phyloP scores from a whole-genome alignment of 495 filamentous ascomycete genomes.

The Platismatia glauca region DNA sequence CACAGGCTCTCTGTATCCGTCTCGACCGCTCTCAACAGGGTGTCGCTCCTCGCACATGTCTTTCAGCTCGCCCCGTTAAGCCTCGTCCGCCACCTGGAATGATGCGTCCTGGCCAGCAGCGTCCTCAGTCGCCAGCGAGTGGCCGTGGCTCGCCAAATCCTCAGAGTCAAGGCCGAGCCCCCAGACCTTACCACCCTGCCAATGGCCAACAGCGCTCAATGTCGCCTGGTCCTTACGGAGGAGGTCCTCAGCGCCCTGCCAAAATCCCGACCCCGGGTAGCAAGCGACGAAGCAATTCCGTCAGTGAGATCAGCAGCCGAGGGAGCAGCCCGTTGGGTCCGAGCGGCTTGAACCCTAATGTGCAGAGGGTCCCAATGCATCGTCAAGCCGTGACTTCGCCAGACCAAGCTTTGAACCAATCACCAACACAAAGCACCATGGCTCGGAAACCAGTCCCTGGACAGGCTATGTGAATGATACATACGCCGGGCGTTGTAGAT shows the following conservation, averaged over 20 bases:
- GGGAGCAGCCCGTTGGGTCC: conserved; percentile 46
- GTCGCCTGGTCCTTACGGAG: conserved; percentile 47
- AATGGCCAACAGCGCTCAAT: conserved; percentile 36
- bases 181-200: conserved; percentile 40
- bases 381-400: conserved; percentile 24
- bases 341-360: conserved; percentile 51
- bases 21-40: conserved; percentile 87
- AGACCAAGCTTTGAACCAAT: conserved; percentile 27
- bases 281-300: conserved; percentile 45
- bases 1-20: conserved; percentile 76
- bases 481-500: conserved; percentile 2
- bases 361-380: conserved; percentile 26
- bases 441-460: conserved; percentile 36
- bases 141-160: conserved; percentile 34
- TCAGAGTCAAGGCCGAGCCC: conserved; percentile 29
- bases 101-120: conserved; percentile 43
- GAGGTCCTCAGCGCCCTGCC: conserved; percentile 37
- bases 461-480: conserved; percentile 23
- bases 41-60: conserved; percentile 85
- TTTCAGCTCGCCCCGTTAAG: conserved; percentile 87
- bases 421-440: conserved; percentile 31
- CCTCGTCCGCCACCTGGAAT: conserved; percentile 55
- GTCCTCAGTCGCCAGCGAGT: conserved; percentile 38
- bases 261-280: conserved; percentile 34
- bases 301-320: conserved; percentile 36